These are phyloP conservation scores for Geotrichum klebahnii DNA, from an alignment of 1,139 yeast species.

Conservation along the genomic window DNA sequence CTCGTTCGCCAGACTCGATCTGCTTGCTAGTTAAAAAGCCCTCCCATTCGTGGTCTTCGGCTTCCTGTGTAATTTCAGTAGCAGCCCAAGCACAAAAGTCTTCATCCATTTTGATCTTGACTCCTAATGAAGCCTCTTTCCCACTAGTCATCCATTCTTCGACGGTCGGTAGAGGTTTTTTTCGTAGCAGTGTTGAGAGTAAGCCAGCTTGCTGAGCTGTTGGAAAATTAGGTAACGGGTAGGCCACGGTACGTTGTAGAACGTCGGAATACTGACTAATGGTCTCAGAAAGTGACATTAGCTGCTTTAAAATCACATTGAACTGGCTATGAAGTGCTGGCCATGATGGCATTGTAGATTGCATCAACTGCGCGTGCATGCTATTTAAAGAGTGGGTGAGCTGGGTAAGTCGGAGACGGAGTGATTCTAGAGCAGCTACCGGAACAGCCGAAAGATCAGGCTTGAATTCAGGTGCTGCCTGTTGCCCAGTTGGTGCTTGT, in stretches of 20 bases:
- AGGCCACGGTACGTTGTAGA: slow-evolving; percentile 65
- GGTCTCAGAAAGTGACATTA: slow-evolving; percentile 66
- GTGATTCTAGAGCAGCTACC: slow-evolving; percentile 55
- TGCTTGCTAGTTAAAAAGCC: slow-evolving; percentile 58
- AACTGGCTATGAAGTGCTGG: slow-evolving; percentile 71
- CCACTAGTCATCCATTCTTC: slow-evolving; percentile 73
- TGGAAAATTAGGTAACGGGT: slow-evolving; percentile 80
- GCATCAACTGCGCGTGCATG: slow-evolving; percentile 37
- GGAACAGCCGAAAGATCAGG: slow-evolving; percentile 47
- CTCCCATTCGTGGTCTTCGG: slow-evolving; percentile 56
- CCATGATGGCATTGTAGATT: slow-evolving; percentile 41
- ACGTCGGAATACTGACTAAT: slow-evolving; percentile 58
- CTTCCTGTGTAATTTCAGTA: slow-evolving; percentile 48
- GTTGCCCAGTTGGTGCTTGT: slow-evolving; percentile 21
- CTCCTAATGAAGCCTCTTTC: slow-evolving; percentile 6
- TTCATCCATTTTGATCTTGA: slow-evolving; percentile 19
- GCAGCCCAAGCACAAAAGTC: slow-evolving; percentile 56
- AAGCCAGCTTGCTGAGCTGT: slow-evolving; percentile 77
- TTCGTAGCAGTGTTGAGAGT: slow-evolving; percentile 75
- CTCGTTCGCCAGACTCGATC: slow-evolving; percentile 43
- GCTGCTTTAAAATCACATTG: slow-evolving; percentile 75
- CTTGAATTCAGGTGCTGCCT: slow-evolving; percentile 8
- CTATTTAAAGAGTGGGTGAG: slow-evolving; percentile 39
- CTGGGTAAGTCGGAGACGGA: slow-evolving; percentile 58
- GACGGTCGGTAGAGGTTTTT: slow-evolving; percentile 85